Percentiles rank a stretch among this genome's conserved stretches.
phyloP scores from a whole-genome alignment of 2,329 filamentous ascomycete species.

The Diaporthe capsici region DNA sequence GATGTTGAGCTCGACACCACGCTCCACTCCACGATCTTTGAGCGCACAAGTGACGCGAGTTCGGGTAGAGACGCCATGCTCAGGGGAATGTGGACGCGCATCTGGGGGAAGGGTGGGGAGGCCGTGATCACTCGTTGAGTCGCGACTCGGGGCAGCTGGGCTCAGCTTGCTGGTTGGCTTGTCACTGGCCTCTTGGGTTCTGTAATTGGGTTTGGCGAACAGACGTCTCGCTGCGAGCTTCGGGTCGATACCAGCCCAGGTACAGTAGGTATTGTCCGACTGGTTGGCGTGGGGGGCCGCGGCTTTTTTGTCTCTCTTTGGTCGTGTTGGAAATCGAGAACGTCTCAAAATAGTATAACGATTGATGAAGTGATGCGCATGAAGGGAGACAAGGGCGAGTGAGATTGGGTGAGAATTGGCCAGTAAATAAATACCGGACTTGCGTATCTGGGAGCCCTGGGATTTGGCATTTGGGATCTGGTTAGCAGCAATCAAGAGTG shows the following conservation, averaged over 20 bases:
- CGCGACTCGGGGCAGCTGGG: neutral
- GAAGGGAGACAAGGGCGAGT: conserved; percentile 3
- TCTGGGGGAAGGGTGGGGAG: conserved; percentile 4
- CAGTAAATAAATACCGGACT: conserved; percentile 16
- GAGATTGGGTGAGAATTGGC: neutral
- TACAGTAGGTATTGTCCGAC: neutral
- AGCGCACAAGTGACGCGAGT: conserved; percentile 34
- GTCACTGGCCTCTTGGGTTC: neutral
- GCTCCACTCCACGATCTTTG: conserved; percentile 43
- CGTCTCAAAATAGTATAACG: neutral
- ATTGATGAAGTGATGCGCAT: conserved; percentile 8
- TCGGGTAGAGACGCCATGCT: conserved; percentile 39
- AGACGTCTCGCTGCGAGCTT: neutral
- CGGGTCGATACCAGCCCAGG: neutral
- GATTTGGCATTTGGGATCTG: neutral
- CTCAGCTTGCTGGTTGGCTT: neutral
- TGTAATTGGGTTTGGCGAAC: conserved; percentile 20
- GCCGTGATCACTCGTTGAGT: neutral
- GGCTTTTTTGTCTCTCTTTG: neutral
- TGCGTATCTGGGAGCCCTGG: neutral
- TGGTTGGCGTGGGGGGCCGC: neutral
- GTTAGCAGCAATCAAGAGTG: conserved; percentile 12
- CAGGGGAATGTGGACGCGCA: conserved; percentile 32
- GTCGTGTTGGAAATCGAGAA: neutral
- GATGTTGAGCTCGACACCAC: conserved; percentile 43